Percentiles rank a stretch among this genome's conserved stretches.
Conservation (phyloP, 1,139 yeast species). For the Lizanozyma gosingica region DNA sequence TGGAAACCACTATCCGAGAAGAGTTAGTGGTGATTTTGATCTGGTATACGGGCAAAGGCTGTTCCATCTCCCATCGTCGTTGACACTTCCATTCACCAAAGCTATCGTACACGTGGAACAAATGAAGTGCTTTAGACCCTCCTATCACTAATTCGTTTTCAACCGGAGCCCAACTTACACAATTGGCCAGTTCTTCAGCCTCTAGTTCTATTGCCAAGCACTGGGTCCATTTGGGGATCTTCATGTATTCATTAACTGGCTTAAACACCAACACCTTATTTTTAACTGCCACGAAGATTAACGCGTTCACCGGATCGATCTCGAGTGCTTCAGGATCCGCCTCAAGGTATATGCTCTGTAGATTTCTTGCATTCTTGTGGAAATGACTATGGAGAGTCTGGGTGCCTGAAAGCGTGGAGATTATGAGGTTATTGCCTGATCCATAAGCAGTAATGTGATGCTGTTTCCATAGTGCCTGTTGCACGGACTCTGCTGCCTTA, state of each 20-base stretch:
- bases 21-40: conserved; percentile 58
- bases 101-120: conserved; percentile 45
- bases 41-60: conserved; percentile 47
- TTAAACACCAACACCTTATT: conserved; percentile 26
- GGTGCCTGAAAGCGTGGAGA: conserved; percentile 18
- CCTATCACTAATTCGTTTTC: conserved; percentile 58
- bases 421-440: conserved; percentile 79
- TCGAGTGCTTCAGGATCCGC: conserved; percentile 60
- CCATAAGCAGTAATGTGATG: conserved; percentile 66
- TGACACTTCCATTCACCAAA: conserved; percentile 28
- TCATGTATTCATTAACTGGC: conserved; percentile 37
- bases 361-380: conserved; percentile 38
- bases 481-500: conserved; percentile 42
- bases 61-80: conserved; percentile 46
- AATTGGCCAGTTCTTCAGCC: conserved; percentile 21
- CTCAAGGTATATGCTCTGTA: conserved; percentile 72
- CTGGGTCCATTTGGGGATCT: conserved; percentile 42
- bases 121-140: conserved; percentile 36
- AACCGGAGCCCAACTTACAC: conserved; percentile 58
- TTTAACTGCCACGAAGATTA: conserved; percentile 39
- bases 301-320: conserved; percentile 50
- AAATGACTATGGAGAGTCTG: conserved; percentile 12
- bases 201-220: conserved; percentile 12
- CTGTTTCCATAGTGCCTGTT: conserved; percentile 61
- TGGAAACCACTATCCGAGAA: conserved; percentile 50